phyloP scores from a whole-genome alignment of 1,139 yeast species.

The Scheffersomyces quercinus region DNA sequence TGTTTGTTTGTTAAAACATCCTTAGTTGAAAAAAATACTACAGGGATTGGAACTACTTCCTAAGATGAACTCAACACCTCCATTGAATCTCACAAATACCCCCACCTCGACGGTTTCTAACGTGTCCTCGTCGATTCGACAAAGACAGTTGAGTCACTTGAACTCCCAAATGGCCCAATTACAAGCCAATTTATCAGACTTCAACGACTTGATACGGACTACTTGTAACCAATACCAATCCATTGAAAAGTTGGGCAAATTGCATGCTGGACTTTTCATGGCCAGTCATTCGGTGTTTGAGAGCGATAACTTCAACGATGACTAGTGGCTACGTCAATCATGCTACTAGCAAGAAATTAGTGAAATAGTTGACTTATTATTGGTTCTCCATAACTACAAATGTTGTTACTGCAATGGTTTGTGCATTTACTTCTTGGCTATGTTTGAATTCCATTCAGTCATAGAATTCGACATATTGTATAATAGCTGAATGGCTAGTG shows the following conservation, averaged over 20 bases:
- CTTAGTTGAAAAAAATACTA: no score
- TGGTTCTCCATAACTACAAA: no score
- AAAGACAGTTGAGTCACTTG: constrained; percentile 59
- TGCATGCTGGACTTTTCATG: constrained; percentile 66
- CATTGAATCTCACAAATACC: background rate
- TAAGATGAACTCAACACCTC: background rate
- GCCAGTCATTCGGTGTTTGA: constrained; percentile 65
- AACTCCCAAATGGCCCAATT: constrained; percentile 65
- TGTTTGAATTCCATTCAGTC: no score
- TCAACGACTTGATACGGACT: constrained; percentile 53
- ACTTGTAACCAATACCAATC: constrained; percentile 58
- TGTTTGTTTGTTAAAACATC: background rate
- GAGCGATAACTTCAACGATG: constrained; percentile 32
- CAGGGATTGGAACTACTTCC: background rate
- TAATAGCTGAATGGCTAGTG: no score
- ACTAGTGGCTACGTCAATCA: background rate
- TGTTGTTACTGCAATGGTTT: no score
- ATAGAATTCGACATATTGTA: no score
- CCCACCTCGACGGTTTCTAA: background rate
- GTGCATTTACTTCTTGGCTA: no score
- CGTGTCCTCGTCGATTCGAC: constrained; percentile 25
- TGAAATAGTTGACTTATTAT: background rate
- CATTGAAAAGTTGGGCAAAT: constrained; percentile 56
- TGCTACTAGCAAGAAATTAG: no score
- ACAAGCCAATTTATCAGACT: constrained; percentile 58